These are phyloP conservation scores for Solanum corneliomulleri DNA, from an alignment of 257 asterid genomes.

Conservation along the genomic window DNA sequence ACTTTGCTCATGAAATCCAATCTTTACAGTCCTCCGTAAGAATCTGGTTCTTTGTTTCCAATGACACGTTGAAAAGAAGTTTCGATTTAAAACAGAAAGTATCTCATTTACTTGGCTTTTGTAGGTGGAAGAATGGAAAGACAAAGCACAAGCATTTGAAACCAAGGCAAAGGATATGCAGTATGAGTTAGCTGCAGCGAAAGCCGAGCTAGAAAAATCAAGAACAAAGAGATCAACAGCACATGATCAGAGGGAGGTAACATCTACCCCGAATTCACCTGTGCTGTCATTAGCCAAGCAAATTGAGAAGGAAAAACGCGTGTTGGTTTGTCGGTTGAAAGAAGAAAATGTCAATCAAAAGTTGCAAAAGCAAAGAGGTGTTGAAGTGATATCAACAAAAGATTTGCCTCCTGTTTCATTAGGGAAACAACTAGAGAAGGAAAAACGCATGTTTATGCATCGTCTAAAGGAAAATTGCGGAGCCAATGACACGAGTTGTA, in stretches of 20 bases:
- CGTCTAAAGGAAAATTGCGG: constrained; percentile 21
- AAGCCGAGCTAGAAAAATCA: constrained; percentile 23
- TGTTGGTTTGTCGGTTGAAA: constrained; percentile 2
- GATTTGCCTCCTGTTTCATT: constrained; percentile 35
- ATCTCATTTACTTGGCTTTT: neutral
- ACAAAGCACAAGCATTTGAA: constrained; percentile 35
- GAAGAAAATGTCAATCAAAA: constrained; percentile 1
- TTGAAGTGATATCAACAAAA: neutral
- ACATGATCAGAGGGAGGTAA: neutral
- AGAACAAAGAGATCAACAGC: neutral
- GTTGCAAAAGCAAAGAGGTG: neutral
- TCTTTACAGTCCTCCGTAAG: constrained; percentile 48
- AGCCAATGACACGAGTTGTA: neutral
- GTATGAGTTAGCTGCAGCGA: constrained; percentile 18
- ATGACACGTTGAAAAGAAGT: neutral
- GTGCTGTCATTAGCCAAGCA: constrained; percentile 20
- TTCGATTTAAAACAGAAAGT: neutral
- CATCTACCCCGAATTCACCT: constrained; percentile 1
- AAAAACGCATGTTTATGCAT: constrained; percentile 32
- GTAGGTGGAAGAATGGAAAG: constrained; percentile 76
- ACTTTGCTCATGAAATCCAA: constrained; percentile 32
- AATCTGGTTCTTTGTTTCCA: neutral
- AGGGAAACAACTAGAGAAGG: constrained; percentile 67
- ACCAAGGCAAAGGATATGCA: constrained; percentile 33
- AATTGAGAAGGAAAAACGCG: constrained; percentile 22